Base-by-base conservation (phyloP, 2,329 filamentous ascomycete species). In the Akanthomyces uredinophilus region DNA sequence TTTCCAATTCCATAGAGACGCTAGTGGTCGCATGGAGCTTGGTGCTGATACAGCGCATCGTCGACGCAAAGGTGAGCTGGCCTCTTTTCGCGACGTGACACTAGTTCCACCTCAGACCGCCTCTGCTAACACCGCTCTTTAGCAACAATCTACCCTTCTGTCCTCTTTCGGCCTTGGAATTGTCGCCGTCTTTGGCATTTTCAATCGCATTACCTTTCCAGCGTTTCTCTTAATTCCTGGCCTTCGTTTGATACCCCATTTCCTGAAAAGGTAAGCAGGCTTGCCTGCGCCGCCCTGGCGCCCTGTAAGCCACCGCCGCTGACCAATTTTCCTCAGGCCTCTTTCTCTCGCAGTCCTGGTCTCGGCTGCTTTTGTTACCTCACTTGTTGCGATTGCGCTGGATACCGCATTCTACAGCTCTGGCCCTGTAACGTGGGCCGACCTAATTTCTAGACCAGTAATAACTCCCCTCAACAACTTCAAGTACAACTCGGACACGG, bases 121-220 rank as follows among this genome's bases (percentile, higher is more conserved):
- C 63, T 63, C 64, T 68, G 62, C 69, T 74, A 61, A 74, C 68
- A 65, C 32, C 63, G 47, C 63, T 65, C 63, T 43, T 39, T 72
- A 91, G 86, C 86, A 92, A 76, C 86, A 84, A 70, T 89, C 91
- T 62, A 91, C 91, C 53, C 80, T 91, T 62, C 79, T 92, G 68
- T 87, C 92, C 22, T 92, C 90, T 63, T 83, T 86, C 46, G 81
- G 95, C 47, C 84, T 99, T 46, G 92, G 92, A 35, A 86, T 93
- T 64, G 85, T 97, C 60, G 82, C 85, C 58, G 88, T 96, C 16
- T 90, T 95, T 70, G 95, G 95, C 55, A 79, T 94, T 63, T 99
- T 99, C 77, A 99, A 98, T 76, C 87, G 95, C 67, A 97, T 98
- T 70, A 99, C 95, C 11, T 98, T 98, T 74, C 94, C 94, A 51